phyloP scores from a whole-genome alignment of 805 yeast genomes.

The Wickerhamiella kazuoi region DNA sequence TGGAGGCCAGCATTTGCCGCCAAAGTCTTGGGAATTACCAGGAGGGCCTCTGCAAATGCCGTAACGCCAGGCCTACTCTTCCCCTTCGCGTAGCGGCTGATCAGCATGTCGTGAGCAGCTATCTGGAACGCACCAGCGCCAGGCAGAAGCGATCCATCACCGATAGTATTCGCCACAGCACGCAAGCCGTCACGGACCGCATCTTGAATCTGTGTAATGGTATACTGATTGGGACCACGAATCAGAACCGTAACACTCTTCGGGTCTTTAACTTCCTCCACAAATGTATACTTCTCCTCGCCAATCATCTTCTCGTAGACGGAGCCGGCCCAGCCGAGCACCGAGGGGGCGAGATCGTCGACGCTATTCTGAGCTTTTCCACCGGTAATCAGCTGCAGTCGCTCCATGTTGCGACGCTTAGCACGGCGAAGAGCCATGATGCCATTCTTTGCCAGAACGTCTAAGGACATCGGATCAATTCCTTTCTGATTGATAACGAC shows the following conservation, averaged over 20 bases:
- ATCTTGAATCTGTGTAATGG: conserved; percentile 82
- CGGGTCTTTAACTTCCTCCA: conserved; percentile 74
- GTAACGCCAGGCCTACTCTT: conserved; percentile 75
- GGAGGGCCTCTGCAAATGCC: conserved; percentile 84
- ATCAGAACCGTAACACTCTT: conserved; percentile 81
- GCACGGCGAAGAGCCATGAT: conserved; percentile 94
- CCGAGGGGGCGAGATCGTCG: conserved; percentile 66
- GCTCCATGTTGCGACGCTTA: conserved; percentile 97
- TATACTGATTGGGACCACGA: conserved; percentile 82
- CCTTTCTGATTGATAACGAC: conserved; percentile 97
- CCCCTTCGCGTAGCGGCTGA: conserved; percentile 52
- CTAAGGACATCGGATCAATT: conserved; percentile 94
- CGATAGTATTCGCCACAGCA: conserved; percentile 79
- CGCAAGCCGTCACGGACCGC: conserved; percentile 95
- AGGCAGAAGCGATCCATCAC: conserved; percentile 72
- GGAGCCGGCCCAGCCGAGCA: conserved; percentile 75
- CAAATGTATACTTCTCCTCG: conserved; percentile 93
- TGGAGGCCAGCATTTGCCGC: conserved; percentile 88
- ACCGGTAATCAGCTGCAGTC: conserved; percentile 87
- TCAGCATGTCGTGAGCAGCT: conserved; percentile 57
- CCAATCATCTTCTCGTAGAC: conserved; percentile 89
- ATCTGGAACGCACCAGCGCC: conserved; percentile 96
- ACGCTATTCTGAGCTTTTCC: conserved; percentile 97
- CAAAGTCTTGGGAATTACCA: conserved; percentile 83
- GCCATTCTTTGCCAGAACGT: conserved; percentile 78